Percentiles rank a stretch among this genome's conserved stretches.
These are phyloP conservation scores for Emergomyces orientalis DNA, from an alignment of 2,329 filamentous ascomycete species.

Conservation along the genomic window DNA sequence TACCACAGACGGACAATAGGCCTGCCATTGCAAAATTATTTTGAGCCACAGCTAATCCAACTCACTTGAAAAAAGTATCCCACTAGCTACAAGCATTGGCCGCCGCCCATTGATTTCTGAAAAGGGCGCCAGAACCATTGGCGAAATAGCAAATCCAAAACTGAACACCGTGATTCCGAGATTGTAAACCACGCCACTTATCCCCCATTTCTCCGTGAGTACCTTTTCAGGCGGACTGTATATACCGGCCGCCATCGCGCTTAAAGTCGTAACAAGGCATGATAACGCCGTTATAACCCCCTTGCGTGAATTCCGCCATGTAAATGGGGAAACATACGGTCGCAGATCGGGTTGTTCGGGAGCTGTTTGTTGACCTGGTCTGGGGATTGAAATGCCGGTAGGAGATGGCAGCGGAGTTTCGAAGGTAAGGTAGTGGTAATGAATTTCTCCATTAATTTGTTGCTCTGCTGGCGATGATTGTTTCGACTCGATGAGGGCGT, in stretches of 20 bases:
- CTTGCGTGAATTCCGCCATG: slow-evolving; percentile 64
- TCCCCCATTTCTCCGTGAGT: slow-evolving; percentile 56
- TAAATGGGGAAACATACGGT: slow-evolving; percentile 59
- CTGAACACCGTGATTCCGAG: slow-evolving; percentile 76
- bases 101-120: slow-evolving; percentile 81
- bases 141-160: slow-evolving; percentile 67
- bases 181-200: slow-evolving; percentile 57
- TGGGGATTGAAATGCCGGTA: slow-evolving; percentile 24
- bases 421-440: slow-evolving; percentile 53
- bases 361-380: slow-evolving; percentile 29
- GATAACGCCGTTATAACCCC: slow-evolving; percentile 61
- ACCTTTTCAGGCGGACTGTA: slow-evolving; percentile 62
- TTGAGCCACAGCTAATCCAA: slow-evolving; percentile 16
- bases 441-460: slow-evolving; percentile 29
- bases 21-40: background rate
- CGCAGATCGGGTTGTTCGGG: slow-evolving; percentile 57
- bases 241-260: slow-evolving; percentile 71
- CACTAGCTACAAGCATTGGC: slow-evolving; percentile 68
- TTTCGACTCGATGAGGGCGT: background rate
- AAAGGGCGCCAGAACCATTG: slow-evolving; percentile 81
- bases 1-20: background rate
- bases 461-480: background rate
- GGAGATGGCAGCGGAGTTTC: slow-evolving; percentile 49
- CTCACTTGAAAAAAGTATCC: slow-evolving; percentile 55
- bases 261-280: slow-evolving; percentile 64